Percentiles rank a stretch among this genome's conserved stretches.
These are phyloP conservation scores for Lentinula edodes DNA, from an alignment of 768 basidiomycete genomes.

Conservation along the genomic window DNA sequence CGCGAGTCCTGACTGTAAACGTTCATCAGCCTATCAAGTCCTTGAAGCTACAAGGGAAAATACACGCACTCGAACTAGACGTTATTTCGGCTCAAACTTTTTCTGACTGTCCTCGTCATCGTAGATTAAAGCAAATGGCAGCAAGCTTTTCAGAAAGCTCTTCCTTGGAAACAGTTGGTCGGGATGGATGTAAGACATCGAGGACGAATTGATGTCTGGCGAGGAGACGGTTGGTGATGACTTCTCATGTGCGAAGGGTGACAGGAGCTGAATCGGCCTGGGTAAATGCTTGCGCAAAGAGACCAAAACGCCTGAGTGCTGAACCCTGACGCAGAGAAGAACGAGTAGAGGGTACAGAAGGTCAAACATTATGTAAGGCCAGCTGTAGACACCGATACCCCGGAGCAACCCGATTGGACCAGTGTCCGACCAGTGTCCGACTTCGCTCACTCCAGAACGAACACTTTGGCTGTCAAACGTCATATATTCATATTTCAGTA, in stretches of 20 bases:
- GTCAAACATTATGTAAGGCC: too few species aligned
- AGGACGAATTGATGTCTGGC: conserved; percentile 95
- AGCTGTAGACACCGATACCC: too few species aligned
- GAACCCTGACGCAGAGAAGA: too few species aligned
- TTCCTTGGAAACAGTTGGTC: conserved; percentile 87
- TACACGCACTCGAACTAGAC: conserved; percentile 82
- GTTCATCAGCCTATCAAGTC: conserved; percentile 1
- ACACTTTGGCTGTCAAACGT: too few species aligned
- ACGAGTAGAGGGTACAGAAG: too few species aligned
- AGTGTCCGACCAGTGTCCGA: too few species aligned
- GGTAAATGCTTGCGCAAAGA: too few species aligned
- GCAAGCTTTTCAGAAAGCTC: conserved; percentile 94
- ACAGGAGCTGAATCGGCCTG: conserved; percentile 79
- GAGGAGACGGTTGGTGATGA: conserved; percentile 97
- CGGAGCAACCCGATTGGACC: too few species aligned
- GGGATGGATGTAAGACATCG: conserved; percentile 92
- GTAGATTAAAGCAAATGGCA: conserved; percentile 88
- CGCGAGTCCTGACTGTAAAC: conserved; percentile 54
- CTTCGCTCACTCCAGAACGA: too few species aligned
- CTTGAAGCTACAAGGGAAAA: background rate
- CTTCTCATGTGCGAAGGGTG: conserved; percentile 97
- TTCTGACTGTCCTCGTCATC: conserved; percentile 92
- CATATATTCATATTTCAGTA: too few species aligned
- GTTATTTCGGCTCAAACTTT: conserved; percentile 96
- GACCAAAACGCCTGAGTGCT: too few species aligned